These are phyloP conservation scores for Omphalea diandra DNA, from an alignment of 441 rosid genomes.

Conservation along the genomic window DNA sequence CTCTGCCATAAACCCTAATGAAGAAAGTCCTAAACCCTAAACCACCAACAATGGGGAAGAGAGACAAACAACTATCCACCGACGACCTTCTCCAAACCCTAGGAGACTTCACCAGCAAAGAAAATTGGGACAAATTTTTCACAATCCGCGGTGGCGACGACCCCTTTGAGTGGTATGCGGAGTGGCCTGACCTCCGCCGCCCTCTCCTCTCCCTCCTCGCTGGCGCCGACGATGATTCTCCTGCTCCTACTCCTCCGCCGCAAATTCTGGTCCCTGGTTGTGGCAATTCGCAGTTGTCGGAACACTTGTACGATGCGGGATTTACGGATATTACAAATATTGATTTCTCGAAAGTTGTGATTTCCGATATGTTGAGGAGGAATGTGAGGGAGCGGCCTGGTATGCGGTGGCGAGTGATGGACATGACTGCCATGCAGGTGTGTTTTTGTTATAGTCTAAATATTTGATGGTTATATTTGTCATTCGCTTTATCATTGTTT, in stretches of 20 bases:
- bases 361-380: conserved; percentile 86
- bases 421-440: conserved; percentile 85
- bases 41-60: conserved; percentile 56
- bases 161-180: conserved; percentile 97
- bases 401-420: conserved; percentile 96
- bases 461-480: no score
- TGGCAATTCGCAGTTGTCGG: conserved; percentile 81
- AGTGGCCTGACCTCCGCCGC: conserved; percentile 77
- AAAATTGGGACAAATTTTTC: conserved; percentile 95
- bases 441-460: no score
- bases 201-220: conserved; percentile 53
- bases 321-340: conserved; percentile 64
- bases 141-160: conserved; percentile 77
- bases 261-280: conserved; percentile 90
- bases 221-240: neutral
- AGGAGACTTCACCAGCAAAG: conserved; percentile 91
- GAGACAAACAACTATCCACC: conserved; percentile 38
- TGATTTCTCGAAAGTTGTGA: conserved; percentile 88
- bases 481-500: neutral
- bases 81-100: conserved; percentile 56
- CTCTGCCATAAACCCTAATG: neutral
- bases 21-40: neutral
- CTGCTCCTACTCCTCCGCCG: conserved; percentile 12
- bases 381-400: conserved; percentile 71
- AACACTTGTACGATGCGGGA: conserved; percentile 83